Conservation (phyloP, 768 basidiomycete genomes). For the Cystobasidium tubakii region DNA sequence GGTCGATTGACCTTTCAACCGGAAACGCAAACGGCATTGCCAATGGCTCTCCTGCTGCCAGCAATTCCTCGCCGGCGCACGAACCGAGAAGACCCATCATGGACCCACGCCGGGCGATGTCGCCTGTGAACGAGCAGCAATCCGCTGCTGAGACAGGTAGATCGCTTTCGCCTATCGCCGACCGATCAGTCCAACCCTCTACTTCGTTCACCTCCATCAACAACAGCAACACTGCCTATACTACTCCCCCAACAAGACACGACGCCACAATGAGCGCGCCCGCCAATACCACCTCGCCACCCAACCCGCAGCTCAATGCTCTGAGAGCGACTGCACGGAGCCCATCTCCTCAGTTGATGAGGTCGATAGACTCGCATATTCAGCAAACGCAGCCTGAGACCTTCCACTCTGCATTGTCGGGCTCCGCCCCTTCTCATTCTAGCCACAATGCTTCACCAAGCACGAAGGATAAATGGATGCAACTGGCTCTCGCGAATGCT, state of each 20-base stretch:
- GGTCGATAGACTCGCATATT: conserved; percentile 18
- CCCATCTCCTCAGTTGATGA: conserved; percentile 17
- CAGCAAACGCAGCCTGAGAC: not conserved
- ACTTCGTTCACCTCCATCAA: conserved; percentile 43
- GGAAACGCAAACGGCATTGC: not conserved
- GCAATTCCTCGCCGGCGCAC: conserved; percentile 16
- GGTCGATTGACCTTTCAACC: not conserved
- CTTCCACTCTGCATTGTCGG: conserved; percentile 7
- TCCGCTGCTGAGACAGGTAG: not conserved
- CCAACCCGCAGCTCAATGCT: conserved; percentile 10
- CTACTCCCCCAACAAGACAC: conserved; percentile 54
- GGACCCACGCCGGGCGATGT: conserved; percentile 17
- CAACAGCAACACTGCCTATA: conserved; percentile 45
- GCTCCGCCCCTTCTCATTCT: not conserved
- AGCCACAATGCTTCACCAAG: not conserved
- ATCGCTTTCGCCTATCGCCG: conserved; percentile 22
- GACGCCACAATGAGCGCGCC: conserved; percentile 6
- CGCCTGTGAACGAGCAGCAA: conserved; percentile 18
- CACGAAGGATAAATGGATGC: conserved; percentile 73
- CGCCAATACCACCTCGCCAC: conserved; percentile 3
- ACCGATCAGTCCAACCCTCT: not conserved
- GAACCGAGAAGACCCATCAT: conserved; percentile 8
- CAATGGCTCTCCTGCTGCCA: conserved; percentile 2
- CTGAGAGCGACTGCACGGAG: conserved; percentile 31
- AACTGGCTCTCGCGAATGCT: conserved; percentile 68